Base-by-base conservation (phyloP, 228 moss, liverwort and hornwort genomes). In the Sphagnum fallax region DNA sequence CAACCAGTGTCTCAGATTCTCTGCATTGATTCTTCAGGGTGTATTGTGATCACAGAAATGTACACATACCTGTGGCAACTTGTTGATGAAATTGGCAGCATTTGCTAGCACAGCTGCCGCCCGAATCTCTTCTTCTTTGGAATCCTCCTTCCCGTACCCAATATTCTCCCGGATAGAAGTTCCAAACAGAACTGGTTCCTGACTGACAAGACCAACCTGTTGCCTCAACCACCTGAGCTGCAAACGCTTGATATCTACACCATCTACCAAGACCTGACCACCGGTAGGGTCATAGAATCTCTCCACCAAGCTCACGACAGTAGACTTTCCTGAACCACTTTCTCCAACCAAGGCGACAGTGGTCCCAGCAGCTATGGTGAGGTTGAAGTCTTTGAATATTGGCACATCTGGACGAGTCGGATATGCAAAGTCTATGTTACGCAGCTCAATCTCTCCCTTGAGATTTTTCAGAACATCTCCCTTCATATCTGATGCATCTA, bases 321-420 rank as follows among this genome's bases (percentile, higher is more conserved):
- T 96, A 52, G 91, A 91, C 69, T 96, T 96, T 32, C 96, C 96
- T 75, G 85, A 83, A 49, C 96, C 96, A 61, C 91, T 92, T 73
- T 90, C 96, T 53, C 96, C 96, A 15, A 93, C 96, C 18, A 96
- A 73, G 65, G 96, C 96, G 4, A 93, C 91, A 51, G 91, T 92
- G 0, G 84, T 86, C 61, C 96, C 96, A 51, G 91, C 69, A 64
- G 91, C 80, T 32, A 96, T 85, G 50, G 69, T 57, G 53, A 96
- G 83, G 66, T 85, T 91, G 64, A 96, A 89, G 13, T 89, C 87
- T 67, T 62, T 74, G 70, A 96, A 89, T 32, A 96, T 84, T 6
- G 81, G 80, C 48, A 89, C 89, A 66, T 93, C 88, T 60, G 89
- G 88, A 72, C 96, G 86, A 64, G 81, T 85, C 4, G 96, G 92